Base-by-base conservation (phyloP, 2,329 filamentous ascomycete species). In the Septoria petroselini region DNA sequence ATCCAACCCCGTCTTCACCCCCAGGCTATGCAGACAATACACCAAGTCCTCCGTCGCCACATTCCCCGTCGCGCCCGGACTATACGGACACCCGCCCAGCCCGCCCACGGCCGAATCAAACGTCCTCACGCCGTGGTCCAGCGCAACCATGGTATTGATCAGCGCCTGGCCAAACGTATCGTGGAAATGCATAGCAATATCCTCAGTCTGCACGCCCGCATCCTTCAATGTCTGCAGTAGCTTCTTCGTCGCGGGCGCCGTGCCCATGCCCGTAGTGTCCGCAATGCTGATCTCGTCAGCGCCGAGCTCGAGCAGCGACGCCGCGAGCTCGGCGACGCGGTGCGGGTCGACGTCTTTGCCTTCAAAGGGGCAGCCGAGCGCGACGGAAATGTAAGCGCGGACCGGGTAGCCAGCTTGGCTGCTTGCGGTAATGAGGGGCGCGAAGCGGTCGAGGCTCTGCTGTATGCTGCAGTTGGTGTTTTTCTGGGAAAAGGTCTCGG, bases 181-280 rank as follows among this genome's bases (percentile, higher is more conserved):
- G 68, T 95, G 89, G 63, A 94, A 91, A 69, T 95, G 89, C 72
- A 91, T 82, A 0, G 57, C 87, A 8, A 94, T 71, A 61, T 87
- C 84, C 60, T 83, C 81, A 47, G 77, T 78, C 15, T 84, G 77
- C 14, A 94, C 77, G 0, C 84, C 85, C 1, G 85, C 85, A 1
- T 81, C 78, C 7, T 75, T 69, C 69, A 89, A 72, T 48, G 83
- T 83, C 56, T 77, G 76, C 50, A 90, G 73, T 39, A 90, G 72
- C 48, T 81, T 79, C 48, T 75, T 73, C 2, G 85, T 88, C 48
- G 81, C 75, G 14, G 83, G 83, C n/a, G 83, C 84, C 0, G 88
- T 94, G 25, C 90, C 91, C 79, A 94, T 90, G 14, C 91, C 91
- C 0, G 90, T 91, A 0, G 91, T 96, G 64, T 95, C 91, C 5